phyloP scores from a whole-genome alignment of 805 yeast genomes.

The Kazachstania taianensis region DNA sequence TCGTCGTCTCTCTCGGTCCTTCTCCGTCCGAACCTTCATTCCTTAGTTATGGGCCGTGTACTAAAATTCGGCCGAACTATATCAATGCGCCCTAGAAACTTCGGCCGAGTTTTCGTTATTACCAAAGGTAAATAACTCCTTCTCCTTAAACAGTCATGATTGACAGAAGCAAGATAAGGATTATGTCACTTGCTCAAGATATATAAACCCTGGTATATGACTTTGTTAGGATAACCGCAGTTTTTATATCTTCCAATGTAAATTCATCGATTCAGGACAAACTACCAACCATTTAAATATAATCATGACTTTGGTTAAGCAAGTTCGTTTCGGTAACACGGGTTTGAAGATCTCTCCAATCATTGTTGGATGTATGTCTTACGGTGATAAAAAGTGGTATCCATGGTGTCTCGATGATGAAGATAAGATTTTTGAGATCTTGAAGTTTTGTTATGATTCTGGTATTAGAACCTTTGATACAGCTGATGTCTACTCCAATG shows the following conservation, averaged over 20 bases:
- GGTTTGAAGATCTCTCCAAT: constrained; percentile 42
- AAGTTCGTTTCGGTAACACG: constrained; percentile 31
- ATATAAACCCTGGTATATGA: too few species aligned
- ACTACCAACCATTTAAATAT: too few species aligned
- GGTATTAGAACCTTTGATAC: constrained; percentile 42
- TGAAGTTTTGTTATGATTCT: constrained; percentile 38
- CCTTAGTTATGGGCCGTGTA: too few species aligned
- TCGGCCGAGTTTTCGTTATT: not conserved
- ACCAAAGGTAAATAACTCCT: not conserved
- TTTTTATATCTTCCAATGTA: not conserved
- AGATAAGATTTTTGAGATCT: constrained; percentile 33
- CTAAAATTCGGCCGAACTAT: not conserved
- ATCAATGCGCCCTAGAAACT: not conserved
- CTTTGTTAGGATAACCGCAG: not conserved
- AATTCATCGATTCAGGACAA: not conserved
- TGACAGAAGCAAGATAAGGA: not conserved
- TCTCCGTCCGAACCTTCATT: too few species aligned
- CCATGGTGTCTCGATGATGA: constrained; percentile 41
- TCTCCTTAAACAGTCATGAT: not conserved
- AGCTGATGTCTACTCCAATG: constrained; percentile 40
- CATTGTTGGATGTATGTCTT: constrained; percentile 48
- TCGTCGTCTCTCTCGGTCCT: too few species aligned
- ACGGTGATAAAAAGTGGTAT: constrained; percentile 36
- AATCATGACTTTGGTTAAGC: constrained; percentile 7
- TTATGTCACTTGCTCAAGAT: too few species aligned